A percentile compares a stretch with the other conserved stretches of the same genome.
Conservation (phyloP, 768 basidiomycete species). For the Leccinum disarticulatum region DNA sequence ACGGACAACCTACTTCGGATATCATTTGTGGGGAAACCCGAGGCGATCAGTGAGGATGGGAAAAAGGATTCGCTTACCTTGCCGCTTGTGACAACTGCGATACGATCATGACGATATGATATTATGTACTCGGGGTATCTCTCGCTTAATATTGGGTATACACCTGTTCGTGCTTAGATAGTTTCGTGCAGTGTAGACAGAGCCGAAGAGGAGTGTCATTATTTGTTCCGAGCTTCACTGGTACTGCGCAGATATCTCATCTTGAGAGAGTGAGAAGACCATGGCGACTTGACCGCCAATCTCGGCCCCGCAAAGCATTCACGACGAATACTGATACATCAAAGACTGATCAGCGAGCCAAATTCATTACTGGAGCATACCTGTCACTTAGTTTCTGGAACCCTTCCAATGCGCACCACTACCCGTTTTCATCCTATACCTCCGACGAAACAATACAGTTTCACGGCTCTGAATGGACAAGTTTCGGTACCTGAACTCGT, state of each 20-base stretch:
- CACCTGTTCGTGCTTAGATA: not conserved
- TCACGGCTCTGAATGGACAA: not conserved
- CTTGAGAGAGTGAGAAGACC: not conserved
- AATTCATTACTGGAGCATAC: not conserved
- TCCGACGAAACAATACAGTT: not conserved
- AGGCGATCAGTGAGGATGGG: not conserved
- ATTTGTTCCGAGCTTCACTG: not conserved
- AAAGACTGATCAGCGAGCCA: not conserved
- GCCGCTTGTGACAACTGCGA: not conserved
- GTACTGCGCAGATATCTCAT: not conserved
- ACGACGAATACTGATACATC: not conserved
- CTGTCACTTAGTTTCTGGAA: not conserved
- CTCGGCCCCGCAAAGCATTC: not conserved
- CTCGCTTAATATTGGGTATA: not conserved
- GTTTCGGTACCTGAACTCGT: not conserved
- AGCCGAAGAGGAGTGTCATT: not conserved
- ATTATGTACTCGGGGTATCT: no score
- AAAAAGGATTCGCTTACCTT: not conserved
- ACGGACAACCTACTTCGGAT: conserved; percentile 9
- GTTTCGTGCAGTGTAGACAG: not conserved
- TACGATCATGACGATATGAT: not conserved
- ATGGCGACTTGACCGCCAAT: not conserved
- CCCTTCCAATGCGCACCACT: not conserved
- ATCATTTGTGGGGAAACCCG: not conserved
- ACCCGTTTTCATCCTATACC: not conserved